These are phyloP conservation scores for Tulasnella sp. DNA, from an alignment of 768 basidiomycete genomes.

Conservation along the genomic window DNA sequence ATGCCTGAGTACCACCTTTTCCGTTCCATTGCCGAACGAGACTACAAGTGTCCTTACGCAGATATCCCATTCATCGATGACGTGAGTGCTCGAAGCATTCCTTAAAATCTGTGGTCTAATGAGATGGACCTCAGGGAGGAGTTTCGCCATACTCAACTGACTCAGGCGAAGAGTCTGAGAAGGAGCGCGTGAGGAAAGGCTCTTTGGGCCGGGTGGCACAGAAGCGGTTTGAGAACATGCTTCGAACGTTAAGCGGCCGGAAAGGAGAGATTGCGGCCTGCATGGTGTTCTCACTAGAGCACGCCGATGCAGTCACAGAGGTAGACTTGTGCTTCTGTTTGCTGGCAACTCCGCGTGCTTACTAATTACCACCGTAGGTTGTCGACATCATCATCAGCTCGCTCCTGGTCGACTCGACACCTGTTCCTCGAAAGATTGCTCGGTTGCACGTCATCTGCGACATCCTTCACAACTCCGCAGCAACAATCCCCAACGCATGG, in stretches of 20 bases:
- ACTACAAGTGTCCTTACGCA: constrained; percentile 41
- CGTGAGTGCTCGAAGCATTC: constrained; percentile 40
- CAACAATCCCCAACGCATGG: constrained; percentile 93
- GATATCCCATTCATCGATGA: constrained; percentile 81
- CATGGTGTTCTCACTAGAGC: constrained; percentile 96
- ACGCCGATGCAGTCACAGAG: constrained; percentile 93
- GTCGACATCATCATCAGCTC: constrained; percentile 88
- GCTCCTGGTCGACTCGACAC: constrained; percentile 81
- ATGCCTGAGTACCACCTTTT: constrained; percentile 44
- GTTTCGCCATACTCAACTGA: constrained; percentile 89
- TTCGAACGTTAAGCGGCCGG: constrained; percentile 79
- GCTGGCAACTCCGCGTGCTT: neutral
- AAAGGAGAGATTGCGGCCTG: constrained; percentile 88
- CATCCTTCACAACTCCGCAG: constrained; percentile 95
- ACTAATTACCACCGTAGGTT: constrained; percentile 50
- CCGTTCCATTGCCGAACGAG: constrained; percentile 38
- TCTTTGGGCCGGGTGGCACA: constrained; percentile 74
- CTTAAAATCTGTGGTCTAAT: constrained; percentile 4
- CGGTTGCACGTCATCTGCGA: constrained; percentile 95
- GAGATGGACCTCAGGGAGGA: constrained; percentile 57
- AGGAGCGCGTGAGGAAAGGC: constrained; percentile 72
- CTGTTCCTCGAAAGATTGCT: constrained; percentile 96
- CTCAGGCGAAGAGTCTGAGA: constrained; percentile 89
- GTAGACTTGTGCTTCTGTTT: constrained; percentile 42
- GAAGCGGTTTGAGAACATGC: constrained; percentile 83